A percentile compares a stretch with the other conserved stretches of the same genome.
These are phyloP conservation scores for Plantago coronopus DNA, from an alignment of 305 asterid genomes.

Conservation along the genomic window DNA sequence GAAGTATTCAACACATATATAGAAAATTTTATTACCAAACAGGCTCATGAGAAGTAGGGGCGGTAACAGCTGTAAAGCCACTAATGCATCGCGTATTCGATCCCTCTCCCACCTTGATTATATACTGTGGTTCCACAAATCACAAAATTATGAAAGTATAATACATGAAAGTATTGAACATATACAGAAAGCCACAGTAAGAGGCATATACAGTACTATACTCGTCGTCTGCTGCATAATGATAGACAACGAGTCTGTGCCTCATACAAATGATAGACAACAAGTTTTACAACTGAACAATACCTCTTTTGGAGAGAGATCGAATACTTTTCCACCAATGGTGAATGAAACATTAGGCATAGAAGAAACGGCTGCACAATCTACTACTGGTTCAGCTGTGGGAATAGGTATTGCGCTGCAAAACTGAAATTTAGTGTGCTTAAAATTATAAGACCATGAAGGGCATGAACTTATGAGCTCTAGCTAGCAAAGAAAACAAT, in stretches of 20 bases:
- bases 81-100: conserved; percentile 59
- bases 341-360: conserved; percentile 79
- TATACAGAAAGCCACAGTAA: too few species aligned
- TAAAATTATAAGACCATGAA: conserved; percentile 13
- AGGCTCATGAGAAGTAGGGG: conserved; percentile 66
- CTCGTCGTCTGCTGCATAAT: too few species aligned
- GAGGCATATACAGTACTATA: too few species aligned
- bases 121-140: conserved; percentile 36
- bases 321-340: conserved; percentile 62
- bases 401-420: conserved; percentile 84
- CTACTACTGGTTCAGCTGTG: conserved; percentile 75
- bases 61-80: conserved; percentile 55
- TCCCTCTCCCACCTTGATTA: conserved; percentile 66
- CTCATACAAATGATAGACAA: too few species aligned
- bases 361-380: conserved; percentile 55
- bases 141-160: too few species aligned
- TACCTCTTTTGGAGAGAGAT: conserved; percentile 73
- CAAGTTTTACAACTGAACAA: too few species aligned
- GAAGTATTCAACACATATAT: too few species aligned
- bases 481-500: too few species aligned
- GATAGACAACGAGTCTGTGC: too few species aligned
- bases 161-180: too few species aligned
- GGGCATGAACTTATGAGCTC: too few species aligned
- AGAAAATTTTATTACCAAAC: too few species aligned
- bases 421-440: conserved; percentile 38